Conservation (phyloP, 495 filamentous ascomycete genomes). For the Platismatia glauca region DNA sequence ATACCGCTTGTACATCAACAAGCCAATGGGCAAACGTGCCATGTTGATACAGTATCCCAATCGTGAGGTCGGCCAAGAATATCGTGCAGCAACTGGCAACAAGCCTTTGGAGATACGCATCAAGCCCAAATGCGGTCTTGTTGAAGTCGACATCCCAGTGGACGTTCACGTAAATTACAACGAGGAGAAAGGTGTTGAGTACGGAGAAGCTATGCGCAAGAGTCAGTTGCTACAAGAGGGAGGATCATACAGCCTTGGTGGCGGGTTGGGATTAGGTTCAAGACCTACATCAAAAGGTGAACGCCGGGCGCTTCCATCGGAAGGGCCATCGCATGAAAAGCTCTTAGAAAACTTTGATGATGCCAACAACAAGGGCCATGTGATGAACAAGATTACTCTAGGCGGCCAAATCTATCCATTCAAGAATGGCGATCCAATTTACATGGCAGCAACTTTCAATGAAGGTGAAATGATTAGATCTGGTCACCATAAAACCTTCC, state of each 20-base stretch:
- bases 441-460: conserved; percentile 65
- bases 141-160: conserved; percentile 69
- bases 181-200: conserved; percentile 51
- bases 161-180: conserved; percentile 55
- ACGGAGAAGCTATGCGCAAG: conserved; percentile 57
- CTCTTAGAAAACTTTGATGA: conserved; percentile 39
- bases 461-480: conserved; percentile 38
- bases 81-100: conserved; percentile 43
- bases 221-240: conserved; percentile 45
- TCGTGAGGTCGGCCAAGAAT: conserved; percentile 41
- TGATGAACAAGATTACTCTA: conserved; percentile 51
- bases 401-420: conserved; percentile 57
- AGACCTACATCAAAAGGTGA: conserved; percentile 25
- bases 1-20: conserved; percentile 20
- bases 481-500: not conserved
- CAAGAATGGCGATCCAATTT: conserved; percentile 51
- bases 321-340: conserved; percentile 28
- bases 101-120: conserved; percentile 54
- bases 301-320: conserved; percentile 9
- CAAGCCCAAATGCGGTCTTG: conserved; percentile 56
- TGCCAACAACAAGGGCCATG: conserved; percentile 39
- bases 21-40: conserved; percentile 11
- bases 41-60: conserved; percentile 62
- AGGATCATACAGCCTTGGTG: conserved; percentile 49
- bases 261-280: conserved; percentile 45